Evolutionary conservation across 1,284 basidiomycete species (phyloP), one percentile per base, ranked within the genome.

Genomic region (Puccinia hordei): DNA sequence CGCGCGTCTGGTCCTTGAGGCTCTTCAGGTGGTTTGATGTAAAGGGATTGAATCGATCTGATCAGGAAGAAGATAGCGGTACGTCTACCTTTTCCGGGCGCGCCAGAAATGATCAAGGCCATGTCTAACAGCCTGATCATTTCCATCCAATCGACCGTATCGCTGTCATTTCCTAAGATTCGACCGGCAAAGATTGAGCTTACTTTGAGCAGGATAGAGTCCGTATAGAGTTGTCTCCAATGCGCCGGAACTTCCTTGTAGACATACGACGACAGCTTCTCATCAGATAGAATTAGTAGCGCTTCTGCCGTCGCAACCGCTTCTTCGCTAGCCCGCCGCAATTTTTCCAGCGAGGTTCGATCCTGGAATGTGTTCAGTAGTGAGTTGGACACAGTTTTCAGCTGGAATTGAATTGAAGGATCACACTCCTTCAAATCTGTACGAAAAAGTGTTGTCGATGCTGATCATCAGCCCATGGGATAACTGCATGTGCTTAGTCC

Each of bases 81-180:
- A 49, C 90, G 85, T 68, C 92, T 87, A 8, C 87, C 87, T 38
- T 88, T 84, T 9, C 92, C 93, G 33, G 90, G 88, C 0, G 91
- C 90, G 0, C 94, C 95, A 10, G 94, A 92, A 63, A 96, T 88
- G 82, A 98, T 91, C 82, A 96, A 91, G 0, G 91, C 91, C 83
- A 88, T 88, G 84, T 98, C 95, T 41, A 98, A 87, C 17, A 88
- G 86, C 6, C 87, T 86, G 51, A 96, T 88, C 4, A 81, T 76
- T 1, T 82, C 80, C 33, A 75, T 33, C 83, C 82, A 83, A 35
- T 63, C 57, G 27, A 66, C 22, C 17, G 63, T 12, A 46, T 57
- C 24, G 53, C 51, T 4, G n/a, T 15, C 63, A 46, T 19, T 33
- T 73, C 65, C 15, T 24, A 8, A 49, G 30, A 22, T 8, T 41